Conservation (phyloP, 2,329 filamentous ascomycete species). For the Pezicula neosporulosa region DNA sequence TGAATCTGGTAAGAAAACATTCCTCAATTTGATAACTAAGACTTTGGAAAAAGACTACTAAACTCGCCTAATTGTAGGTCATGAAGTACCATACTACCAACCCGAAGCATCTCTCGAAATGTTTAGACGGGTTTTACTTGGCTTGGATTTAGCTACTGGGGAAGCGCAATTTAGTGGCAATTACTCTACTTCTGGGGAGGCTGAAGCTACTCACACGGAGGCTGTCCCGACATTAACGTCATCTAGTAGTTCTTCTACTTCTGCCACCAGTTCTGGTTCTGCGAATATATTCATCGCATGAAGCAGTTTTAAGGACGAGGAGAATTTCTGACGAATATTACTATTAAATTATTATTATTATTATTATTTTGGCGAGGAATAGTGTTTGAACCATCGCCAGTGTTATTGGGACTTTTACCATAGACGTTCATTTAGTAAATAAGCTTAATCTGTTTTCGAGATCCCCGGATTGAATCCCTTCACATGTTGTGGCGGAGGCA, state of each 20-base stretch:
- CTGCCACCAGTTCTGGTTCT: neutral
- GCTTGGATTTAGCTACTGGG: constrained; percentile 41
- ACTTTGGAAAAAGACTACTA: too few relatives aligned
- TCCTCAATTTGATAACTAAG: too few relatives aligned
- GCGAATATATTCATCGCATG: neutral
- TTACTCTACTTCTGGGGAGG: constrained; percentile 15
- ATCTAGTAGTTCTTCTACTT: constrained; percentile 2
- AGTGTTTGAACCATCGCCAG: too few relatives aligned
- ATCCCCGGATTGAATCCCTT: too few relatives aligned
- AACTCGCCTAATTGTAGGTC: constrained; percentile 8
- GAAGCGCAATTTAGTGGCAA: constrained; percentile 10
- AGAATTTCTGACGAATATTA: too few relatives aligned
- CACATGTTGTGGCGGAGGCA: too few relatives aligned
- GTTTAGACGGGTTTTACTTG: constrained; percentile 23
- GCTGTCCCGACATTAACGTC: constrained; percentile 14
- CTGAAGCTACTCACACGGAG: constrained; percentile 18
- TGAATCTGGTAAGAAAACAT: constrained; percentile 12
- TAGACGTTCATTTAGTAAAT: too few relatives aligned
- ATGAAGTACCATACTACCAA: constrained; percentile 22
- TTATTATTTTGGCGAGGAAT: neutral
- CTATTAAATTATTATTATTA: too few relatives aligned
- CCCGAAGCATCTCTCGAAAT: constrained; percentile 23
- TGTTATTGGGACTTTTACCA: too few relatives aligned
- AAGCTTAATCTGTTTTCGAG: too few relatives aligned
- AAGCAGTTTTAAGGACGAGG: too few relatives aligned